Conservation (phyloP, 2,329 filamentous ascomycete genomes). For the Aureobasidium sp. region DNA sequence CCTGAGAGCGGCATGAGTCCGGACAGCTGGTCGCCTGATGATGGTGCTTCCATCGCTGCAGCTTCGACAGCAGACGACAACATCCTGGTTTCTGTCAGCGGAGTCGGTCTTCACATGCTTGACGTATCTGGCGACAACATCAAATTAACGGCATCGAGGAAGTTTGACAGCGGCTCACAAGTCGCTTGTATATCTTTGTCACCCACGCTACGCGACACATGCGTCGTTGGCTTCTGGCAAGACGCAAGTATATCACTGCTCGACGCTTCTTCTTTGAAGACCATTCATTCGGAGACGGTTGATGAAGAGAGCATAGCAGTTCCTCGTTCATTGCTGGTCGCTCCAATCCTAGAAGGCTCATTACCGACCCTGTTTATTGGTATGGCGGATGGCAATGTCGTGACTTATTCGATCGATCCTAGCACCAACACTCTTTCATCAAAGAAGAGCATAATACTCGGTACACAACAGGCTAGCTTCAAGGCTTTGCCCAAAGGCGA, state of each 20-base stretch:
- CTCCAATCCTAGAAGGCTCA: constrained; percentile 60
- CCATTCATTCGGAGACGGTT: constrained; percentile 54
- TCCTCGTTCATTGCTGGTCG: constrained; percentile 72
- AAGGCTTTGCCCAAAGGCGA: constrained; percentile 62
- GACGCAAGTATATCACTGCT: constrained; percentile 72
- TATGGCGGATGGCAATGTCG: constrained; percentile 84
- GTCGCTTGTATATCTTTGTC: constrained; percentile 79
- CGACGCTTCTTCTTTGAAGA: constrained; percentile 56
- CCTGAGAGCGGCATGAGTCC: constrained; percentile 44
- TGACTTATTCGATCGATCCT: constrained; percentile 67
- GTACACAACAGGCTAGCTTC: constrained; percentile 75
- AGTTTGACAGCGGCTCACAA: constrained; percentile 61
- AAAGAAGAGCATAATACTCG: constrained; percentile 74
- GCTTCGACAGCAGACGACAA: constrained; percentile 65
- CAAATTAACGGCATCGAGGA: constrained; percentile 48
- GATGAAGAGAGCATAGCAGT: constrained; percentile 63
- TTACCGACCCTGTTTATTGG: constrained; percentile 76
- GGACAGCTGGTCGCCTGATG: constrained; percentile 50
- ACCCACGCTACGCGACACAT: constrained; percentile 53
- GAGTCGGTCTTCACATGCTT: constrained; percentile 63
- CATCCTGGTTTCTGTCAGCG: constrained; percentile 67
- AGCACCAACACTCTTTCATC: constrained; percentile 56
- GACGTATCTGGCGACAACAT: constrained; percentile 51
- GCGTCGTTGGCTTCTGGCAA: constrained; percentile 81
- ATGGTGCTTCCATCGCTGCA: constrained; percentile 57